Base-by-base conservation (phyloP, 805 yeast species). In the Suhomyces pyralidae region DNA sequence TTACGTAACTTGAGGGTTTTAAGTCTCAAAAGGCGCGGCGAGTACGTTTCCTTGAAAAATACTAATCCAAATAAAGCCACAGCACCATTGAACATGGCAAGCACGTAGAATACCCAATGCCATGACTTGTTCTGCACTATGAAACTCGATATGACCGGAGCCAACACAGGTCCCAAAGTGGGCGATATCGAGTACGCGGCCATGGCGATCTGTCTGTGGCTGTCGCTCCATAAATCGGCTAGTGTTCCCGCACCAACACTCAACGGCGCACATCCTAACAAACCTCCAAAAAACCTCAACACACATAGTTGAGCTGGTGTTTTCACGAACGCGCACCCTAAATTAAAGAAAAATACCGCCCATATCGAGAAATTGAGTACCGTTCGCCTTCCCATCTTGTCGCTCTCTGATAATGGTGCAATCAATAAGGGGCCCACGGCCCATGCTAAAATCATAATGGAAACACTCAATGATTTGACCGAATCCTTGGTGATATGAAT, bases 221-320 rank as follows among this genome's bases (percentile, higher is more conserved):
- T 55, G 26, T 72, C 74, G 36, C 67, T 71, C 53, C 60, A 72
- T 52, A 73, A 60, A 56, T 73, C 78, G 17, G 72, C 66, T 19
- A 73, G 60, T 1, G 70, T 70, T 1, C 75, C 77, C 9, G 77
- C 76, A 14, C 75, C 70, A 1, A 73, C 74, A 49, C 69, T 70
- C 54, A 73, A 57, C 0, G 77, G 66, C 4, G 72, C 67, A 32
- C 72, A 70, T n/a, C 75, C 74, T 51, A 70, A 69, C 17, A 73
- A 59, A 1, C 78, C 78, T 0, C 73, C 71, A 9, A 69, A 45
- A 36, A 73, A 73, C 17, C 77, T 47, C 44, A 65, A 66, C 9
- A 71, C 57, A 53, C 70, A 58, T 55, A 73, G 58, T 54, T 71
- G 76, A 10, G 69, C 60, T 1, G 73, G 66, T 42, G 58, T 65